Evolutionary conservation across 768 basidiomycete genomes (phyloP), one percentile per base, ranked within the genome.

Genomic region (Lentinula aciculospora): DNA sequence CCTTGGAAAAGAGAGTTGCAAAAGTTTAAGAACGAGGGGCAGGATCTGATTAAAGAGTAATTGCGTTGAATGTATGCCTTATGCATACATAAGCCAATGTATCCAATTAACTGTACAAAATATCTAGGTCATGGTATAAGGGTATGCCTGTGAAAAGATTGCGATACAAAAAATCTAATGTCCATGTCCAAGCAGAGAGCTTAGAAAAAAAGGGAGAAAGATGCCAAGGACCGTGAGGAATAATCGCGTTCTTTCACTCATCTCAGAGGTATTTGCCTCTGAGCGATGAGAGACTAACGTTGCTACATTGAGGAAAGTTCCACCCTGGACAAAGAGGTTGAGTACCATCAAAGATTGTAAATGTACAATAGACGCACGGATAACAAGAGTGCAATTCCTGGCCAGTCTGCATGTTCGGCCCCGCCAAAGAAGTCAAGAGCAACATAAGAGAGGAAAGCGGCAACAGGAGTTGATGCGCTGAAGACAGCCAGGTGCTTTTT

Each of bases 241-340:
- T 12, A 84, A 74, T 31, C 88, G 79, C 27, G 70, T 60, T 32
- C 66, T 66, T 49, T 79, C 76, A 12, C 73, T 69, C 42, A 85
- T 69, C 42, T 79, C 80, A 8, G 74, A 60, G 62, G 72, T 37
- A 66, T 71, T 28, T 55, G 69, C 58, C 9, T 58, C 61, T 27
- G 69, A 53, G 87, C 79, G 2, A 89, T 83, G 65, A 92, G 91
- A n/a, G 92, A 57, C 56, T 10, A 57, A 87, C 1, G 94, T 94
- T 1, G 94, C 93, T 8, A 98, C 95, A 66, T 96, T 97, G 37
- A 98, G 76, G 72, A 97, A 97, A 3, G 92, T 94, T 8, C 94
- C 94, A 45, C 92, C 94, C 92, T 94, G 56, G 42, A 32, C n/a
- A 56, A 32, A 31, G 31, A 37, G 12, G 25, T 53, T 10, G n/a